A percentile compares a stretch with the other conserved stretches of the same genome.
These are phyloP conservation scores for Alternaria angustiovoidea DNA, from an alignment of 2,329 filamentous ascomycete genomes.

Conservation along the genomic window DNA sequence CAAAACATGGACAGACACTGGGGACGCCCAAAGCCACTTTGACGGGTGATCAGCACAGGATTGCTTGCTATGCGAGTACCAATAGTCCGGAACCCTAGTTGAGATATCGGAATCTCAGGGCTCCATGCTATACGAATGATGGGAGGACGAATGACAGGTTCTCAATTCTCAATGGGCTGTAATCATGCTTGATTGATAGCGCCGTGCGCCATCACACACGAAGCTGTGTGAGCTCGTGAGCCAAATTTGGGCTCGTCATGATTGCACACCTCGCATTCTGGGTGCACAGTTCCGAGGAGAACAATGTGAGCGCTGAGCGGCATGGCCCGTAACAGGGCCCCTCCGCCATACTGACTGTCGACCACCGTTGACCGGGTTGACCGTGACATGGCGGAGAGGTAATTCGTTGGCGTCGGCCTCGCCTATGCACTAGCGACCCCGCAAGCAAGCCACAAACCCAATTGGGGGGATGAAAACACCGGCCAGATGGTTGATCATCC, in stretches of 20 bases:
- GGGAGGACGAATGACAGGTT: conserved; percentile 19
- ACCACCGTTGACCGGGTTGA: conserved; percentile 33
- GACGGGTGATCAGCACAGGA: conserved; percentile 47
- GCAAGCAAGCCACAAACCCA: conserved; percentile 27
- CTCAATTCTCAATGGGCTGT: conserved; percentile 22
- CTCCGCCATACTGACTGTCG: conserved; percentile 10
- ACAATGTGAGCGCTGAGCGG: conserved; percentile 4
- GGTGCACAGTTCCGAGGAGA: conserved; percentile 3
- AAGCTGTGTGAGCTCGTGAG: conserved; percentile 20
- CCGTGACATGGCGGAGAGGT: conserved; percentile 27
- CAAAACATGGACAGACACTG: conserved; percentile 28
- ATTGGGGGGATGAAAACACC: conserved; percentile 16
- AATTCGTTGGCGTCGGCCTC: conserved; percentile 34
- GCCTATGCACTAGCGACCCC: conserved; percentile 35
- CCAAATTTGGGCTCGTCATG: conserved; percentile 24
- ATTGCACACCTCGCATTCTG: conserved; percentile 15
- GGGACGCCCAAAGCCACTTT: conserved; percentile 43
- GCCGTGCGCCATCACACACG: conserved; percentile 30
- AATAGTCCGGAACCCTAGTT: conserved; percentile 38
- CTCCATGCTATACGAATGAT: conserved; percentile 31
- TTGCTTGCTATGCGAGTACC: conserved; percentile 35
- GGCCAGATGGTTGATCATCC: conserved; percentile 29
- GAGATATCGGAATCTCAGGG: conserved; percentile 15
- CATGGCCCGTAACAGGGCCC: conserved; percentile 11
- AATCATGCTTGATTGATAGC: conserved; percentile 36